Percentiles rank a stretch among this genome's conserved stretches.
Evolutionary conservation across 2,329 filamentous ascomycete species (phyloP).

Genomic region (Paecilomyces variotii): DNA sequence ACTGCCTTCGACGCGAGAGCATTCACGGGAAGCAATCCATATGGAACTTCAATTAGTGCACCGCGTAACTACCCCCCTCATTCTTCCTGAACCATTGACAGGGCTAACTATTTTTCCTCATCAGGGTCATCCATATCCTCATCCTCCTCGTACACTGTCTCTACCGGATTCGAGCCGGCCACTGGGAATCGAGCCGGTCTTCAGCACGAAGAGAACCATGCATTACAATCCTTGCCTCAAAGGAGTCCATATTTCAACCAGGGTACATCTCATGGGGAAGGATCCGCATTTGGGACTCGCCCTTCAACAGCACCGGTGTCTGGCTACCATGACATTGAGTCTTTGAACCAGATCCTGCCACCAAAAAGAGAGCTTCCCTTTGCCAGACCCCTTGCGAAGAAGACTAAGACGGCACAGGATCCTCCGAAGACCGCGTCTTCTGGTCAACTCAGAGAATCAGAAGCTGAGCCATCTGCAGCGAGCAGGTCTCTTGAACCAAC

Average conservation of each 20-base stretch:
- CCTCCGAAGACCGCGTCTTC: slow-evolving; percentile 1
- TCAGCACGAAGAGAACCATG: not conserved
- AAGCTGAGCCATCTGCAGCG: not conserved
- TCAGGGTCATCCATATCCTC: slow-evolving; percentile 2
- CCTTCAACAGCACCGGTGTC: slow-evolving; percentile 18
- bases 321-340: slow-evolving; percentile 16
- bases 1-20: not conserved
- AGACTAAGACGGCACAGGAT: slow-evolving; percentile 4
- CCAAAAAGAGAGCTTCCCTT: slow-evolving; percentile 38
- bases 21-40: not conserved
- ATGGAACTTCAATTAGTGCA: not conserved
- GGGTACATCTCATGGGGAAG: not conserved
- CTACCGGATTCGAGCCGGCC: not conserved
- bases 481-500: not conserved
- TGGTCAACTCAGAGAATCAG: not conserved
- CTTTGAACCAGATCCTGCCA: slow-evolving; percentile 30
- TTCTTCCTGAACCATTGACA: not conserved
- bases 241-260: not conserved
- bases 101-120: not conserved
- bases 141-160: slow-evolving; percentile 6
- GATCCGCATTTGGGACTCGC: slow-evolving; percentile 8
- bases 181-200: not conserved
- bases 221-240: not conserved
- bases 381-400: slow-evolving; percentile 18
- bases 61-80: not conserved